Evolutionary conservation across 805 yeast species (phyloP).

Genomic region (Myxozyma monticola): DNA sequence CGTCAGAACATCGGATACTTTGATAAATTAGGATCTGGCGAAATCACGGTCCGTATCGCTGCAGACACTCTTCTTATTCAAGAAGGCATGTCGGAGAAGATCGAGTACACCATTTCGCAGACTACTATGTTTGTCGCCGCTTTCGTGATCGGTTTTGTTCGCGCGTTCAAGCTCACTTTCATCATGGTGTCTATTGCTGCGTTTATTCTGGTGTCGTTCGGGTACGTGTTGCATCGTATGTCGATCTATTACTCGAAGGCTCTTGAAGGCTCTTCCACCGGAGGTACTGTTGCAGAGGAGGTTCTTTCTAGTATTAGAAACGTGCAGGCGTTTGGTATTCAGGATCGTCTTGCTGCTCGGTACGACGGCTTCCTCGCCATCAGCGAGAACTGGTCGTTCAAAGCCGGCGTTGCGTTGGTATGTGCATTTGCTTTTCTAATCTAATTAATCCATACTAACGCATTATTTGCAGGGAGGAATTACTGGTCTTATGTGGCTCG

Average conservation of each 20-base stretch:
- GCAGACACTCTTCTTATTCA: constrained; percentile 36
- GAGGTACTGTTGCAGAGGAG: constrained; percentile 40
- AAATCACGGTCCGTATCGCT: constrained; percentile 35
- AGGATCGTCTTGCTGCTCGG: constrained; percentile 31
- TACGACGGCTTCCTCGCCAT: constrained; percentile 30
- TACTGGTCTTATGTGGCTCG: constrained; percentile 44
- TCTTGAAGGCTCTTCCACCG: constrained; percentile 32
- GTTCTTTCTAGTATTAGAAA: constrained; percentile 35
- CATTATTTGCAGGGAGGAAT: constrained; percentile 36
- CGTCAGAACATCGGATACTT: constrained; percentile 37
- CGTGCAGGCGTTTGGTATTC: constrained; percentile 37
- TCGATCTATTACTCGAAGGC: constrained; percentile 21
- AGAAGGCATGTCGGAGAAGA: constrained; percentile 37
- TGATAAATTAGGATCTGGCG: constrained; percentile 37
- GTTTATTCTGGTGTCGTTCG: constrained; percentile 24
- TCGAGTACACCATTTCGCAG: constrained; percentile 32
- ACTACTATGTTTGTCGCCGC: constrained; percentile 33
- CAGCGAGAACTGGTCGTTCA: constrained; percentile 28
- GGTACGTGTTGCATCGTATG: constrained; percentile 27
- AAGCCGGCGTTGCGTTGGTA: constrained; percentile 31
- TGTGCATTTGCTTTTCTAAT: not conserved
- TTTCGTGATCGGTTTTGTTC: constrained; percentile 31
- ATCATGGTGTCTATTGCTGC: constrained; percentile 32
- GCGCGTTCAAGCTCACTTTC: constrained; percentile 30
- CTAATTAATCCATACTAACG: constrained; percentile 30